A percentile compares a stretch with the other conserved stretches of the same genome.
Conservation (phyloP, 176 grass and related monocot species). For the Eragrostis curvula region DNA sequence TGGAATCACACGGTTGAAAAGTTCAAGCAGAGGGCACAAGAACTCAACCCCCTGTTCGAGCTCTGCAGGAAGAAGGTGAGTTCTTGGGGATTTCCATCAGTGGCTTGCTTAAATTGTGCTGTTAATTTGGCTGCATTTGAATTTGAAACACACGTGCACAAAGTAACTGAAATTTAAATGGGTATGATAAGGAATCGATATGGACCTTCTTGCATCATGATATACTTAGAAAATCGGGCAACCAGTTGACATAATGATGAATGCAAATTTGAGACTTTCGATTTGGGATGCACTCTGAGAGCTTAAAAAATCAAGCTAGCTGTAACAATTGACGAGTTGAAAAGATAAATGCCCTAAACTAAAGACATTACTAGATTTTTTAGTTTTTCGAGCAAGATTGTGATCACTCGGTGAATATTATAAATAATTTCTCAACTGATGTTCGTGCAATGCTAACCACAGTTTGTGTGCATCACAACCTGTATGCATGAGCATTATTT, state of each 20-base stretch:
- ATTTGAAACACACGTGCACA: neutral
- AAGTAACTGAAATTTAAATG: neutral
- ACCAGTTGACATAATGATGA: neutral
- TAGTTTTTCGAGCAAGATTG: too few relatives aligned
- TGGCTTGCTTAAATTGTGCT: slow-evolving; percentile 9
- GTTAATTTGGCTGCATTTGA: neutral
- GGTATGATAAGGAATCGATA: slow-evolving; percentile 20
- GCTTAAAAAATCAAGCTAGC: too few relatives aligned
- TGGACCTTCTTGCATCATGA: neutral
- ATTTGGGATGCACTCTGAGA: too few relatives aligned
- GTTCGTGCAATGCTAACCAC: too few relatives aligned
- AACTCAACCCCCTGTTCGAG: slow-evolving; percentile 85
- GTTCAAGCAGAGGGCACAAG: slow-evolving; percentile 83
- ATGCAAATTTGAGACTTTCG: too few relatives aligned
- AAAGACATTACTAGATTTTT: too few relatives aligned
- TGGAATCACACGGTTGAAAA: slow-evolving; percentile 87
- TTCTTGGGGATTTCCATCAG: neutral
- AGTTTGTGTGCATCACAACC: too few relatives aligned
- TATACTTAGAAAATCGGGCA: neutral
- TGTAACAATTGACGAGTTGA: too few relatives aligned
- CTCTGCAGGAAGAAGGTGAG: slow-evolving; percentile 94
- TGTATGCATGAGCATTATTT: too few relatives aligned
- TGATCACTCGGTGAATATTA: too few relatives aligned
- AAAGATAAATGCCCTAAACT: too few relatives aligned
- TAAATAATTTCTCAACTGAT: too few relatives aligned